Conservation (phyloP, 1,284 basidiomycete species). For the Rhodotorula sp. region DNA sequence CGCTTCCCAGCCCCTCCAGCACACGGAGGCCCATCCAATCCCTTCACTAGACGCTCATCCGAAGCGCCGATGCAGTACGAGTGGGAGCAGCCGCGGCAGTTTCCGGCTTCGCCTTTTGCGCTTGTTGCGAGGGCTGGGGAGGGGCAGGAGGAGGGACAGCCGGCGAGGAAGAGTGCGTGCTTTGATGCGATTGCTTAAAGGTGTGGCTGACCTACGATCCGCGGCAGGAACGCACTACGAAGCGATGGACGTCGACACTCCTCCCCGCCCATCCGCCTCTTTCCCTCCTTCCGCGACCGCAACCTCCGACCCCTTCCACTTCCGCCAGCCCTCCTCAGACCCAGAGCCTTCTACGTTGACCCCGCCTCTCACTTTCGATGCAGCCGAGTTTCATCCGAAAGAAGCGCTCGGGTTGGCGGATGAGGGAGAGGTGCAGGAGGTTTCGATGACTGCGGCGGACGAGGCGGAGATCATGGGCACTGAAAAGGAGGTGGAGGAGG, state of each 20-base stretch:
- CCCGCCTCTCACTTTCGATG: constrained; percentile 20
- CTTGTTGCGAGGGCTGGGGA: not conserved
- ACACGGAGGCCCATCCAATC: constrained; percentile 6
- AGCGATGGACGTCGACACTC: constrained; percentile 41
- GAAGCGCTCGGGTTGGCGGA: constrained; percentile 22
- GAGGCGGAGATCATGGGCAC: not conserved
- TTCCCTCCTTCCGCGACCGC: constrained; percentile 17
- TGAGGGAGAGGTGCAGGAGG: constrained; percentile 15
- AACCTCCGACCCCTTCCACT: constrained; percentile 23
- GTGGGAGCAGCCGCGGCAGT: constrained; percentile 30
- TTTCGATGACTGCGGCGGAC: constrained; percentile 19
- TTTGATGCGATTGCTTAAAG: fast-evolving
- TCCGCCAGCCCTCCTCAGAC: not conserved
- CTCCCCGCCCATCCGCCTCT: constrained; percentile 17
- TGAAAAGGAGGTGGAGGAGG: not conserved
- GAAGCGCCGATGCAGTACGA: constrained; percentile 42
- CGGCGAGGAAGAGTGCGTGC: constrained; percentile 31
- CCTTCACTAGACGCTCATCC: not conserved
- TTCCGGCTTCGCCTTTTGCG: constrained; percentile 18
- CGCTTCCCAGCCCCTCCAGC: constrained; percentile 32
- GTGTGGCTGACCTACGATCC: not conserved
- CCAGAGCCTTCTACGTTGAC: not conserved
- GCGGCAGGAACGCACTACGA: constrained; percentile 37
- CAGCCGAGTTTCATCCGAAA: constrained; percentile 11
- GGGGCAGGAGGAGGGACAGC: constrained; percentile 12